Conservation (phyloP, 805 yeast genomes). For the Komagataella pastoris region DNA sequence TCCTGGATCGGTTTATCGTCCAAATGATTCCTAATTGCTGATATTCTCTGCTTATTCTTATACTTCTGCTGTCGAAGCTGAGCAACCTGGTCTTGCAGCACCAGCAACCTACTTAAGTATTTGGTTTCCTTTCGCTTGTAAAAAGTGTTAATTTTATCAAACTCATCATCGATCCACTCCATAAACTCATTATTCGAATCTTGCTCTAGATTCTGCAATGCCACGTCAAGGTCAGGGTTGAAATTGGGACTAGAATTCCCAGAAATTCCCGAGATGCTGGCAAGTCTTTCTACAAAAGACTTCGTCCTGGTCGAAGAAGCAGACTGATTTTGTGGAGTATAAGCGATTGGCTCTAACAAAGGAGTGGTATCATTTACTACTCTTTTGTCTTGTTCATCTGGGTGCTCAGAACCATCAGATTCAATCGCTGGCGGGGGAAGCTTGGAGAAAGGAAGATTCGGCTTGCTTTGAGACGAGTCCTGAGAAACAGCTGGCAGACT, state of each 20-base stretch:
- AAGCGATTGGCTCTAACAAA: not conserved
- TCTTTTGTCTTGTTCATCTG: not conserved
- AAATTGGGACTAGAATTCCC: slow-evolving; percentile 1
- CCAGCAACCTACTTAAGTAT: slow-evolving; percentile 40
- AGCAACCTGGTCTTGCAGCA: slow-evolving; percentile 57
- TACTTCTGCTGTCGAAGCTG: slow-evolving; percentile 43
- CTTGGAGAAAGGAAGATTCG: not conserved
- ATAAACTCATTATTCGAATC: slow-evolving; percentile 32
- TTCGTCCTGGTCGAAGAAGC: slow-evolving; percentile 5
- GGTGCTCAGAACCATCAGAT: not conserved
- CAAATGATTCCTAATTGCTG: slow-evolving; percentile 2
- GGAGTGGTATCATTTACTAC: slow-evolving; percentile 1
- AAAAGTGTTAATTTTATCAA: slow-evolving; percentile 46
- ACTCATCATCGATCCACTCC: slow-evolving; percentile 56
- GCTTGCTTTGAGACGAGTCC: not conserved
- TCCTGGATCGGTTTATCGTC: not conserved
- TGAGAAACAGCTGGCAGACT: not conserved
- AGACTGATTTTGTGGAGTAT: not conserved
- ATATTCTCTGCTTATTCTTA: slow-evolving; percentile 9
- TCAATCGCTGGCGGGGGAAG: slow-evolving; percentile 1
- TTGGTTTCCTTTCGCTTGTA: slow-evolving; percentile 48
- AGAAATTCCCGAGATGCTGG: slow-evolving; percentile 7
- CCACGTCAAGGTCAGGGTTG: not conserved
- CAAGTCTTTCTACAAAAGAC: slow-evolving; percentile 12
- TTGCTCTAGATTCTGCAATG: not conserved